Base-by-base conservation (phyloP, 1,139 yeast species). In the Geotrichum phurueaensis region DNA sequence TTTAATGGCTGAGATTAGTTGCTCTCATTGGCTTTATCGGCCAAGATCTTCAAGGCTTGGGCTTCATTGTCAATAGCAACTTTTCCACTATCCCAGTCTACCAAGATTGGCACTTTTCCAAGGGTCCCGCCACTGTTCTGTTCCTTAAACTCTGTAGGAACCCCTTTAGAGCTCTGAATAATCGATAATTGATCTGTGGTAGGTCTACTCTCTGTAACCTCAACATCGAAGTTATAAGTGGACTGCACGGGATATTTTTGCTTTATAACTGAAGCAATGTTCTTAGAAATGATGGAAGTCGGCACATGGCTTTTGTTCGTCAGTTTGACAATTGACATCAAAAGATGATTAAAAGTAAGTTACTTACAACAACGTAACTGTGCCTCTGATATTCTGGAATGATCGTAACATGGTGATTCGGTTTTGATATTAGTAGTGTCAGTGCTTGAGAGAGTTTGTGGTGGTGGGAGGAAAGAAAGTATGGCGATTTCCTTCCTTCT, bases 41-140 rank as follows among this genome's bases (percentile, higher is more conserved):
- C 65, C 29, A 75, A 63, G 18, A 75, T 72, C 43, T 72, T 67
- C 52, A 75, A 68, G 6, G 76, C 71, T 52, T 80, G 71, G 29
- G 77, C 77, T 22, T 76, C 76, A 65, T 73, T 70, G 60, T 73
- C 66, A 36, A 75, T 70, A 63, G 80, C 68, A 57, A 74, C 66
- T 69, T 73, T 68, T 60, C 79, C 73, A 48, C 68, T 62, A 64
- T 70, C 69, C 75, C 75, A 69, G 60, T 72, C 71, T n/a, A 73
- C 73, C 43, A 75, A 65, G n/a, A 75, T 68, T 1, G 77, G 77
- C 33, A 71, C 62, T 23, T 63, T 63, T 55, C 51, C 56, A 36
- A 47, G 20, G 45, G 51, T 47, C 27, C 57, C n/a, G 20, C 45
- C 10, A n/a, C 31, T 61, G n/a, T 33, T 23, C 54, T 56, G 57